phyloP scores from a whole-genome alignment of 2,329 filamentous ascomycete species.

The Graphiopsis chlorocephala region DNA sequence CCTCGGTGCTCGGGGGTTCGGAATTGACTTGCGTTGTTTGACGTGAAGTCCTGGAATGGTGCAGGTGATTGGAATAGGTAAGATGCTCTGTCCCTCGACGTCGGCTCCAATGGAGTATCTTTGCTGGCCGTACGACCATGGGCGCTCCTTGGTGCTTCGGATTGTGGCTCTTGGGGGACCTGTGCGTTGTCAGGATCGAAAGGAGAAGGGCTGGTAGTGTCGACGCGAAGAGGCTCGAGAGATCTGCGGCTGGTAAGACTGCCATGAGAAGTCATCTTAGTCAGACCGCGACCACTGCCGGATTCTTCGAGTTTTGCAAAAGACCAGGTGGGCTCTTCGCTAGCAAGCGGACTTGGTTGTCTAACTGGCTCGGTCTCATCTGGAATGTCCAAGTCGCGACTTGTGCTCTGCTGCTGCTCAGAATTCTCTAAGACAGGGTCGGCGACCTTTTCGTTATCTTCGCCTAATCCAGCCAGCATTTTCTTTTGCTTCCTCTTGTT shows the following conservation, averaged over 20 bases:
- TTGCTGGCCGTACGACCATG: slow-evolving; percentile 25
- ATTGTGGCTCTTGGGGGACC: slow-evolving; percentile 19
- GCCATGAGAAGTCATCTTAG: slow-evolving; percentile 22
- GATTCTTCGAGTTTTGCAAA: slow-evolving; percentile 16
- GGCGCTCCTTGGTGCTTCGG: slow-evolving; percentile 5
- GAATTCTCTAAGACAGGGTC: not conserved
- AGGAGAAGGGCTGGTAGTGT: slow-evolving; percentile 20
- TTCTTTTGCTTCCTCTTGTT: slow-evolving; percentile 33
- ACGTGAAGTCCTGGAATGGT: slow-evolving; percentile 1
- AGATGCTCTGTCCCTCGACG: slow-evolving; percentile 46
- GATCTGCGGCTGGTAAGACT: slow-evolving; percentile 32
- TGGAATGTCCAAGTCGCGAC: not conserved
- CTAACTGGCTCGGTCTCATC: not conserved
- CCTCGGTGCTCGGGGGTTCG: slow-evolving; percentile 4
- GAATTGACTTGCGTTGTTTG: not conserved
- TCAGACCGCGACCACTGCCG: not conserved
- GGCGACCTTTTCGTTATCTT: not conserved
- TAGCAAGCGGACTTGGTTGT: slow-evolving; percentile 8
- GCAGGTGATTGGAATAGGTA: slow-evolving; percentile 47
- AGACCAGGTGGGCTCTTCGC: slow-evolving; percentile 21
- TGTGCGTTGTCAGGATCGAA: slow-evolving; percentile 24
- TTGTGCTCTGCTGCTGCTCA: not conserved
- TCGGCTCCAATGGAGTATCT: slow-evolving; percentile 40
- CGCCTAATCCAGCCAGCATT: slow-evolving; percentile 21
- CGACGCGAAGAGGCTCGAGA: slow-evolving; percentile 30